Conservation (phyloP, 2,329 filamentous ascomycete genomes). For the Colletotrichum plurivorum region DNA sequence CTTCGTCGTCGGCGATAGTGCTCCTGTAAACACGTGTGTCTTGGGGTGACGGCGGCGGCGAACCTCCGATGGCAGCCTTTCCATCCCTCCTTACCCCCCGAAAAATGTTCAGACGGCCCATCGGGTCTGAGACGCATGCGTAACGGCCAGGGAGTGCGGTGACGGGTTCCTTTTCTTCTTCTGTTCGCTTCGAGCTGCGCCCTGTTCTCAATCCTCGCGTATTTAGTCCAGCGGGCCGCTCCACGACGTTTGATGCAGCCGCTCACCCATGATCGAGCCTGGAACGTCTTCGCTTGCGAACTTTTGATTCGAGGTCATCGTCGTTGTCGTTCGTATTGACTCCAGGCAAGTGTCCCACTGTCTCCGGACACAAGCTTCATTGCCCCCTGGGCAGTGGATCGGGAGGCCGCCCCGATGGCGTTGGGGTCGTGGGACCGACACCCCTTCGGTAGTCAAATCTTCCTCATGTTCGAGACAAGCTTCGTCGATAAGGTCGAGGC, state of each 20-base stretch:
- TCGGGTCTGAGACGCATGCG: constrained; percentile 35
- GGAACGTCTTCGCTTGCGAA: not conserved
- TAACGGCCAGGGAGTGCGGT: constrained; percentile 28
- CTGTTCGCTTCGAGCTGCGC: constrained; percentile 11
- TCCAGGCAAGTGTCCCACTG: not conserved
- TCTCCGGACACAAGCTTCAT: constrained; percentile 19
- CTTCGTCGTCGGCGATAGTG: no score
- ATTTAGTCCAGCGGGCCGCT: constrained; percentile 24
- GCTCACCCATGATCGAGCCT: constrained; percentile 8
- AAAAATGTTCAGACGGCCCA: constrained; percentile 25
- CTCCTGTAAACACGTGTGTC: no score
- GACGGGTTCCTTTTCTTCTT: constrained; percentile 2
- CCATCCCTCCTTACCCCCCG: not conserved
- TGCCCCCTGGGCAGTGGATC: not conserved
- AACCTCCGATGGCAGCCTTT: constrained; percentile 33
- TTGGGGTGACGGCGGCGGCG: constrained; percentile 12
- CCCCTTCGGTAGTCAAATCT: constrained; percentile 1
- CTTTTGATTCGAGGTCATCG: not conserved
- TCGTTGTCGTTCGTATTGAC: not conserved
- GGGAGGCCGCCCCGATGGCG: not conserved
- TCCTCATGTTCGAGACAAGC: constrained; percentile 9
- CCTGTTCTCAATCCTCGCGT: not conserved
- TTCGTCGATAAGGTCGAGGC: constrained; percentile 15
- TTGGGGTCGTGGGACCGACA: not conserved
- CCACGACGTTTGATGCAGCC: not conserved